Conservation (phyloP, 1,284 basidiomycete genomes). For the Irpex sp. region DNA sequence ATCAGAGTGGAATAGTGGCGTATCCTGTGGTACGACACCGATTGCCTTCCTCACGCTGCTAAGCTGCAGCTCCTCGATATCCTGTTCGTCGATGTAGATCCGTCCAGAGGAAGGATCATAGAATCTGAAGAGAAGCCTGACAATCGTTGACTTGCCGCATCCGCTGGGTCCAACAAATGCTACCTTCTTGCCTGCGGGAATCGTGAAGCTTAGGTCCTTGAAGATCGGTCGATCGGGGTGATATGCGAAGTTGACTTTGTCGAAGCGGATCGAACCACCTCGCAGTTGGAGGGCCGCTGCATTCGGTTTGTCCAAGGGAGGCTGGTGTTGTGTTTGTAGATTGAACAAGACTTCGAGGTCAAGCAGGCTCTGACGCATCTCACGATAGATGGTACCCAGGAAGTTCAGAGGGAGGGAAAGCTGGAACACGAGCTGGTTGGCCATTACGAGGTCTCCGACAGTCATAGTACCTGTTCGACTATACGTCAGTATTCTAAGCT, state of each 20-base stretch:
- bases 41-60: conserved; percentile 73
- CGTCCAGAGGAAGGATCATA: conserved; percentile 82
- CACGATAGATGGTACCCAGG: conserved; percentile 94
- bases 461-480: conserved; percentile 84
- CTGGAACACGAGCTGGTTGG: conserved; percentile 99
- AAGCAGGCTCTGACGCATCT: conserved; percentile 90
- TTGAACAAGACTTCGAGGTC: conserved; percentile 98
- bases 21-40: conserved; percentile 97
- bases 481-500: background rate
- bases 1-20: conserved; percentile 94
- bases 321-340: conserved; percentile 80
- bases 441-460: conserved; percentile 96
- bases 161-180: conserved; percentile 97
- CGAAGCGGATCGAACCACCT: conserved; percentile 90
- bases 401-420: conserved; percentile 96
- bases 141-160: conserved; percentile 97
- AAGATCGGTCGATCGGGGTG: conserved; percentile 91
- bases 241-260: conserved; percentile 92
- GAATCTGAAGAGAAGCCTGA: conserved; percentile 93
- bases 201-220: conserved; percentile 82
- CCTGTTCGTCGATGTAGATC: conserved; percentile 87
- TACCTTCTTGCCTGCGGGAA: conserved; percentile 94
- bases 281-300: conserved; percentile 69
- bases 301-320: conserved; percentile 63
- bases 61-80: conserved; percentile 74